These are phyloP conservation scores for Sphagnum contortum DNA, from an alignment of 225 moss, liverwort and hornwort genomes.

Conservation along the genomic window DNA sequence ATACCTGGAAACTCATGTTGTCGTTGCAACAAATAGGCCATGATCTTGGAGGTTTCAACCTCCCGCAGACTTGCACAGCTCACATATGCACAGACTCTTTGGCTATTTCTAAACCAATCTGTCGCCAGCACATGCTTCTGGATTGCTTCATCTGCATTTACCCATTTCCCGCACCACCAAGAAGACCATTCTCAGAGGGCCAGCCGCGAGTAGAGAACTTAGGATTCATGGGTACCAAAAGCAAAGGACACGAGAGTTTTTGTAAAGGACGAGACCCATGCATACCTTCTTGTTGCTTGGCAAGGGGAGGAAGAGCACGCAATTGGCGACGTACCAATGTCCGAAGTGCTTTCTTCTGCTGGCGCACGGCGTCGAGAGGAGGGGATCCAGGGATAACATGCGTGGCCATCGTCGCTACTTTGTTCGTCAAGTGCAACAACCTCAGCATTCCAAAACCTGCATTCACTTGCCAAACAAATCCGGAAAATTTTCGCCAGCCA, in stretches of 20 bases:
- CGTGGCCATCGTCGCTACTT: constrained; percentile 20
- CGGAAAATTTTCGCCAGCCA: too few relatives aligned
- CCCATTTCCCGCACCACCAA: not conserved
- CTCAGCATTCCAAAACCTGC: too few relatives aligned
- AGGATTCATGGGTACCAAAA: not conserved
- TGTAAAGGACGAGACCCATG: not conserved
- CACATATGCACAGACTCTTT: constrained; percentile 72
- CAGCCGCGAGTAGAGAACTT: not conserved
- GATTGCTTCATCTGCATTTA: constrained; percentile 60
- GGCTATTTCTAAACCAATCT: constrained; percentile 74
- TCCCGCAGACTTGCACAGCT: constrained; percentile 77
- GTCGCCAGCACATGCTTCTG: constrained; percentile 74
- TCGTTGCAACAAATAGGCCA: constrained; percentile 54
- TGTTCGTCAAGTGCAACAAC: too few relatives aligned
- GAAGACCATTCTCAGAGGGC: not conserved
- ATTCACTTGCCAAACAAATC: too few relatives aligned
- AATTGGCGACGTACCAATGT: constrained; percentile 53
- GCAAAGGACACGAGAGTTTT: not conserved
- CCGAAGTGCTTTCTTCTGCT: constrained; percentile 67
- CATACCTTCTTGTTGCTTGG: constrained; percentile 59
- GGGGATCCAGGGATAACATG: constrained; percentile 3
- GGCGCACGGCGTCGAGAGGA: constrained; percentile 29
- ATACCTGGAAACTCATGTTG: constrained; percentile 29
- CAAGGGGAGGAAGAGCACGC: constrained; percentile 43
- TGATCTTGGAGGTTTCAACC: constrained; percentile 71